Evolutionary conservation across 345 rosid species (phyloP).

Genomic region (Citropsis articulata): DNA sequence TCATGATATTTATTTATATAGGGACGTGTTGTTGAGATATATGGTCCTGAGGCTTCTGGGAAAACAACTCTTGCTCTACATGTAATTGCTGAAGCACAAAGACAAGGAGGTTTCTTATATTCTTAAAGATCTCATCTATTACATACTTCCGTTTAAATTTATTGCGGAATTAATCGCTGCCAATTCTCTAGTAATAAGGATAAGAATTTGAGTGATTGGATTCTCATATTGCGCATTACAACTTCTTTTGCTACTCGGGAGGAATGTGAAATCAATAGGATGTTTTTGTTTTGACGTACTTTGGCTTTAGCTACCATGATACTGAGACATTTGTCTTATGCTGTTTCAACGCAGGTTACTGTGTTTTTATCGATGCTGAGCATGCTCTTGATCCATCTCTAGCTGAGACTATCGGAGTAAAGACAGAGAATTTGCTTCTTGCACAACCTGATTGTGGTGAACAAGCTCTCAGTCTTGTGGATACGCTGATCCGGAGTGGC

Average conservation of each 20-base stretch:
- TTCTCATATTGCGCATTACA: not conserved
- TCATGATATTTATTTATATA: slow-evolving; percentile 21
- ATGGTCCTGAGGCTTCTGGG: slow-evolving; percentile 99
- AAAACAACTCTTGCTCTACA: slow-evolving; percentile 96
- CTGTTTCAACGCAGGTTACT: slow-evolving; percentile 51
- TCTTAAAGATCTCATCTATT: not conserved
- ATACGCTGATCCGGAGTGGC: slow-evolving; percentile 87
- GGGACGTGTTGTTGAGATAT: slow-evolving; percentile 99
- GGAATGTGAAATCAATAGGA: not conserved
- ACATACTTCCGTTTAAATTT: not conserved
- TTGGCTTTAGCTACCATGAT: not conserved
- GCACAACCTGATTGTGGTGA: slow-evolving; percentile 99
- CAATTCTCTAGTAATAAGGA: not conserved
- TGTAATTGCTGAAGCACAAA: slow-evolving; percentile 97
- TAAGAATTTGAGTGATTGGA: not conserved
- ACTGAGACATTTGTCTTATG: slow-evolving; percentile 12
- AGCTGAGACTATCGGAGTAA: slow-evolving; percentile 85
- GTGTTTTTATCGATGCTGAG: slow-evolving; percentile 97
- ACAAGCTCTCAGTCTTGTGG: slow-evolving; percentile 96
- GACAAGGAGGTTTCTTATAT: slow-evolving; percentile 72
- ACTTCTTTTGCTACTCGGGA: not conserved
- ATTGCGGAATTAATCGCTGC: not conserved
- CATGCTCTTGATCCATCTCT: slow-evolving; percentile 95
- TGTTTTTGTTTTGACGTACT: not conserved
- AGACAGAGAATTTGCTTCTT: slow-evolving; percentile 86